Base-by-base conservation (phyloP, 352 stramenopile genomes). In the Globisporangium yorkense region DNA sequence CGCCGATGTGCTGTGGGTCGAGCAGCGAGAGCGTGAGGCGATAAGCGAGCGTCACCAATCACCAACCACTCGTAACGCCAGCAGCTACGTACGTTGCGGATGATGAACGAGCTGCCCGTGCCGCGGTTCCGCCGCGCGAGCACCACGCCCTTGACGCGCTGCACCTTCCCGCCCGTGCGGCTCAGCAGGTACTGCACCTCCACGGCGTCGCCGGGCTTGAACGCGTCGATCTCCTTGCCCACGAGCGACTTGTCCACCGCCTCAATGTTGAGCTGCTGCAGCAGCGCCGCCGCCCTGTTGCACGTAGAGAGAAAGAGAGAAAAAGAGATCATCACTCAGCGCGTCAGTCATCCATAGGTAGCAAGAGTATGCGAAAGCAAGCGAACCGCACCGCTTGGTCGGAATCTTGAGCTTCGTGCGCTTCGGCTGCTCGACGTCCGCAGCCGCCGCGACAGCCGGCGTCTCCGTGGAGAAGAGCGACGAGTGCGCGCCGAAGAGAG, bases 111-210 rank as follows among this genome's bases (percentile, higher is more conserved):
- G 70, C 80, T 90, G 51, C 77, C 74, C 37, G 84, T 86, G 65
- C 83, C 80, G 62, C 83, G 74, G 78, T 93, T 94, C 67, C 84
- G 75, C 50, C 82, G 71, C 40, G 78, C 86, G 40, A 95, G 70
- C 54, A 94, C 84, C 35, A 95, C 79, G 58, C 86, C 86, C 62
- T 88, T 88, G 47, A 94, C 77, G 53, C 77, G 77, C 62, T 92
- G 84, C 48, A 82, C 75, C 49, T 88, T 82, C 48, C 72, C 67
- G 40, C 77, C 71, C 37, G 80, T 89, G 58, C 83, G 86, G 65
- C 70, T 94, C 51, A 92, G 65, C 54, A 91, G 52, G 68, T 91
- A 94, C 62, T 88, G 78, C 57, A 93, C 83, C 59, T 91, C 83
- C 29, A 93, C 83, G 31, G 83, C 75, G 57, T 93, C 83, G 16